Evolutionary conservation across 192 early-diverging fungal species (phyloP), one percentile per base, ranked within the genome.

Genomic region (Backusella westeae): DNA sequence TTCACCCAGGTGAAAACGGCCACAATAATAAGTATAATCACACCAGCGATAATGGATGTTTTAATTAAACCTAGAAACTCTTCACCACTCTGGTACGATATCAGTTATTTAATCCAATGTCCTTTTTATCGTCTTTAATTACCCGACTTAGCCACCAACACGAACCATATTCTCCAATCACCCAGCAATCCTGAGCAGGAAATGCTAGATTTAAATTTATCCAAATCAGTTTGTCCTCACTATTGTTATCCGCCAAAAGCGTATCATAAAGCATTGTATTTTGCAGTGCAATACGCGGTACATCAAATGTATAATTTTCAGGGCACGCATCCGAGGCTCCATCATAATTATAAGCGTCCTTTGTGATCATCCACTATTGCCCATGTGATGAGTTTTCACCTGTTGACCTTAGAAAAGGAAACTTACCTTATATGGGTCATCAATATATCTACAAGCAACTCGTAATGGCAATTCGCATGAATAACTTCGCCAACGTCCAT

Each of bases 111-210:
- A 23, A 32, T 32, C 17, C 7, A 7, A 2, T 10, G 1, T 49
- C 19, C 6, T n/a, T 17, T 49, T n/a, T n/a, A 49, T 49, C 6
- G 1, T 32, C 32, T 32, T 32, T 32, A 32, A 32, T 44, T 49
- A 74, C 80, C 49, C 63, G 38, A 4, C 53, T 74, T 21, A 73
- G 21, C 80, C 76, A 77, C 76, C 76, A 77, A 70, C 80, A 81
- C 17, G 67, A 53, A 23, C 32, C 36, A 75, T 65, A 68, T 56
- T 29, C 66, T 34, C 75, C 75, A 36, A 81, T 41, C 14, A 79
- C 78, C 80, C 80, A 77, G 29, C 80, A 81, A 34, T 44, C n/a
- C 1, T 75, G 56, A 34, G 10, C 53, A 52, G 66, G 52, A 71
- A 41, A 67, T 4, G 17, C 63, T 14, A 56, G 46, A 38, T 80